phyloP scores from a whole-genome alignment of 2,329 filamentous ascomycete species.

The Monosporascus cannonballus region DNA sequence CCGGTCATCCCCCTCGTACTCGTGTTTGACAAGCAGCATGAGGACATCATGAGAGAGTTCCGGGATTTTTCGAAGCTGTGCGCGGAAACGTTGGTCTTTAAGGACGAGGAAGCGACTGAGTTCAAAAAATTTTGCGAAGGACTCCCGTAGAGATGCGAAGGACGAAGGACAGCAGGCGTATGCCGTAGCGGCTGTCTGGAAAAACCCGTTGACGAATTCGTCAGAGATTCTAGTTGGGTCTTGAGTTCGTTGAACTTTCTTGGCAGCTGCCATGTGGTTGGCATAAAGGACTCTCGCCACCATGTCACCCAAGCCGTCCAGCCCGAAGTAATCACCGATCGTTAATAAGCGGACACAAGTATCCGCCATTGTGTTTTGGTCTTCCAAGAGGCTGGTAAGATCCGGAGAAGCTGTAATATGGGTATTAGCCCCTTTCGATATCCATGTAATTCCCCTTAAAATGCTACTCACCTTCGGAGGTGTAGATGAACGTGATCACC shows the following conservation, averaged over 20 bases:
- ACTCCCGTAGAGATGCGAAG: not conserved
- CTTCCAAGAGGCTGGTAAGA: not conserved
- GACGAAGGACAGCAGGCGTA: not conserved
- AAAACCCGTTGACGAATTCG: not conserved
- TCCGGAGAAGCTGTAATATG: not conserved
- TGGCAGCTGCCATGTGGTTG: not conserved
- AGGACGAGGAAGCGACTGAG: not conserved
- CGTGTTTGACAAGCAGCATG: not conserved
- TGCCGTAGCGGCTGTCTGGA: not conserved
- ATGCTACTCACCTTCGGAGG: not conserved
- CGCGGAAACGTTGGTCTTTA: not conserved
- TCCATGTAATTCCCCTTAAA: not conserved
- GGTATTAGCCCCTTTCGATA: not conserved
- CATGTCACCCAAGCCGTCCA: not conserved
- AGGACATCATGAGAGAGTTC: not conserved
- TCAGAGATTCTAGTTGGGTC: rapidly evolving
- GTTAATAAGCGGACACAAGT: not conserved
- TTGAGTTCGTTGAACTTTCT: not conserved
- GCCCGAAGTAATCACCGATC: not conserved
- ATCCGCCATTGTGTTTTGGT: not conserved
- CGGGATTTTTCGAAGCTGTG: not conserved
- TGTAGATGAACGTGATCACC: constrained; percentile 5
- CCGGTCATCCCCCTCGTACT: not conserved
- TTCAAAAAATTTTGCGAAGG: not conserved
- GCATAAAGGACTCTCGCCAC: not conserved